Evolutionary conservation across 208 protist genomes (phyloP), one percentile per base, ranked within the genome.

Genomic region (Acanthamoeba lenticulata): DNA sequence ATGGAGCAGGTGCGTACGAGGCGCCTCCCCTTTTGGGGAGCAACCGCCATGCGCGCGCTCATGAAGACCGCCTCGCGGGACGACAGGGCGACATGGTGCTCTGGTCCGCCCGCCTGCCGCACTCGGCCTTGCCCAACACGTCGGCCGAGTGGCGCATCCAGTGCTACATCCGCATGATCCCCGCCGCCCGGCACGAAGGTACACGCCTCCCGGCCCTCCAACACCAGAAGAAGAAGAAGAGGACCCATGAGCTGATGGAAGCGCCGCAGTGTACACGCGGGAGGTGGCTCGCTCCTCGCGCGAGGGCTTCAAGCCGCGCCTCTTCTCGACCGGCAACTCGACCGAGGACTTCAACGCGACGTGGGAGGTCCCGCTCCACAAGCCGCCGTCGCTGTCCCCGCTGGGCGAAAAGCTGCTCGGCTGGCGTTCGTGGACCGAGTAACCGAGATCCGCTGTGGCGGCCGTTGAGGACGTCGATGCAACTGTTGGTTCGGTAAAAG

Each of bases 131-230:
- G 42, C 79, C 79, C 47, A 89, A 89, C 47, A 24, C 11, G 17
- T 62, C 79, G n/a, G 79, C 79, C 79, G 32, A 89, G 47, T 89
- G 79, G 79, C 79, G 79, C 42, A 62, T 89, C 29, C 79, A 89
- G 24, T 89, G 79, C 69, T 81, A 81, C 69, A 81, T 81, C 19
- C 34, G 69, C 34, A 81, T 81, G 69, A 29, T 81, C 38, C 69
- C 69, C 38, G n/a, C 69, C 4, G 69, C 69, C 27, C 15, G 11
- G 17, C 69, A 81, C 40, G 69, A 21, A n/a, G n/a, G n/a, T n/a
- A 45, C 40, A 21, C 19, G 3, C 36, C 38, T 29, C 17, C 34
- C 65, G 2, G 6, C 1, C 6, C 15, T n/a, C n/a, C n/a, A n/a
- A n/a, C n/a, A n/a, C n/a, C n/a, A n/a, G n/a, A n/a, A n/a, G n/a